These are phyloP conservation scores for Aspergillus fijiensis DNA, from an alignment of 2,329 filamentous ascomycete species.

Conservation along the genomic window DNA sequence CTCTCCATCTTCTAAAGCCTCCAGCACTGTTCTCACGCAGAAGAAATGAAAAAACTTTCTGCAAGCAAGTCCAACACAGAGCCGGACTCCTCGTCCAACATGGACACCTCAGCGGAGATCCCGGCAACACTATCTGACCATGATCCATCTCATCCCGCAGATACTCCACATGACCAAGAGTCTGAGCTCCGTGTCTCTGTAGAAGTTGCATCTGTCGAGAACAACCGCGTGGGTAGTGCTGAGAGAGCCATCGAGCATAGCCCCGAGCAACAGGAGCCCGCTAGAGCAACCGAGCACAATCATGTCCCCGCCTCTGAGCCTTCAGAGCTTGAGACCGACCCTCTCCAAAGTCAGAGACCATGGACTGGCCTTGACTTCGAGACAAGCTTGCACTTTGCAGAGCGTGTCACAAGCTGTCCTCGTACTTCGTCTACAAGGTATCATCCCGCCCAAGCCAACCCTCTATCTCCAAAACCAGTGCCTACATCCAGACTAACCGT, in stretches of 20 bases:
- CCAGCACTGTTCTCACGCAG: no score
- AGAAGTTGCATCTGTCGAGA: background rate
- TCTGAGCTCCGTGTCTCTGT: background rate
- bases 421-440: background rate
- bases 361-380: background rate
- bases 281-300: background rate
- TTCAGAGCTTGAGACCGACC: background rate
- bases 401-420: background rate
- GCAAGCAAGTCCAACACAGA: no score
- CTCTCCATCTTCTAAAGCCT: background rate
- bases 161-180: no score
- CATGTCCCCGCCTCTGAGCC: background rate
- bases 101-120: no score
- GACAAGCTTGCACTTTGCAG: background rate
- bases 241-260: background rate
- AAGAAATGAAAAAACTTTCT: no score
- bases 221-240: background rate
- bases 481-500: background rate
- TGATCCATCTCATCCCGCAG: no score
- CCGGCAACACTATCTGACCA: no score
- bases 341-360: background rate
- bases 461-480: background rate
- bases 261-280: background rate
- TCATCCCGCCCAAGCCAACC: background rate
- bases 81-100: no score